Base-by-base conservation (phyloP, 768 basidiomycete genomes). In the Russula dissimulans region DNA sequence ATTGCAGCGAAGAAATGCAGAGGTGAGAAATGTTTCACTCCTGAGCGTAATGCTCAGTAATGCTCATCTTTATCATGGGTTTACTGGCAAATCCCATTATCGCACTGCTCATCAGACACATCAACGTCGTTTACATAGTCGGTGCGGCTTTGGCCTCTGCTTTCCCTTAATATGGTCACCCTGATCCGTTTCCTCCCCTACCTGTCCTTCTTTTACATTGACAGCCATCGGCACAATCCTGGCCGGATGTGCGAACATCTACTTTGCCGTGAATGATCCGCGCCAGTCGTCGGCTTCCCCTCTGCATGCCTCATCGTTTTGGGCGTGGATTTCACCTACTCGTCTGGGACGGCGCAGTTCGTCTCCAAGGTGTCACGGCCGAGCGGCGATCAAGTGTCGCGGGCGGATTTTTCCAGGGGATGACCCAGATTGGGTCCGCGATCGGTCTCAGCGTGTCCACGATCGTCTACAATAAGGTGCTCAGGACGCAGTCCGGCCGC, bases 281-380 rank as follows among this genome's bases (percentile, higher is more conserved):
- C 62, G 70, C 0, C 74, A 74, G 7, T 71, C 82, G 86, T 78
- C 59, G 83, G 81, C 5, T 91, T 91, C 71, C 86, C 88, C 0
- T 79, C 84, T 1, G 79, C 86, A 0, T 71, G 81, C 43, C 59
- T 86, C 47, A 72, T 80, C 22, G 89, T 90, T 14, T 77, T 89
- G 49, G 90, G 90, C 18, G 87, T 83, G 1, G 90, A 91, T 67
- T 88, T 91, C 62, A 82, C 87, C 2, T 91, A 83, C 66, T 74
- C 89, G 0, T 73, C 82, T 0, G 90, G 89, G 3, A 86, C 86
- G n/a, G n/a, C n/a, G 5, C 72, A 91, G 15, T 91, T 86, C 65
- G 80, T 89, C 45, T 85, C 88, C 3, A 86, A 84, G 66, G 76
- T 86, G 10, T 77, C 82, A 1, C 69, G 78, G 1, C 82, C 82